Evolutionary conservation across 768 basidiomycete genomes (phyloP), one percentile per base, ranked within the genome.

Genomic region (Dentipellis sp.): DNA sequence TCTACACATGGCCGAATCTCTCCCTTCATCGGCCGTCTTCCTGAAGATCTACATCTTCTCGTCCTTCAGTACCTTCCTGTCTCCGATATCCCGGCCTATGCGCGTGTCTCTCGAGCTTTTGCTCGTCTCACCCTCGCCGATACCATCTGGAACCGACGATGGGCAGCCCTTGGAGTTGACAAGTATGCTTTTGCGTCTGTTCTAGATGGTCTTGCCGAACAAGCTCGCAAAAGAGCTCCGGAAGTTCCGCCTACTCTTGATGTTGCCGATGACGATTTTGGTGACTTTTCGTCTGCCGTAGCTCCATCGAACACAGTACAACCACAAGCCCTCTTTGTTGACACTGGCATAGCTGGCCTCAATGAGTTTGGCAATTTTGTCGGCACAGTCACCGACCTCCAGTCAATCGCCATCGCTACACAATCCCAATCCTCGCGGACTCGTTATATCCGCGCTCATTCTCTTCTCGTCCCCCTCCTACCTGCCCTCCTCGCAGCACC

Each of bases 211-310:
- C 73, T 90, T 23, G 84, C 90, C 68, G 64, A 68, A 10, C 72
- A 70, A 23, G 74, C 75, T 16, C 73, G 73, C 59, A 67, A 64
- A 34, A 64, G 68, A 2, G 70, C 64, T 6, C 66, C 70, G 12
- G 71, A 75, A 14, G 78, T 76, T 10, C 83, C 86, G 16, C 80
- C 88, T 1, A 82, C 80, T 1, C 78, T 86, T 29, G 72, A 78
- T 53, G 81, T 82, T 39, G 68, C 73, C 42, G 87, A 91, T 58
- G 91, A 94, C 62, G 91, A 92, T 22, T 95, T 95, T 70, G 94
- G 92, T 3, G 92, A 94, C 65, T 91, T 93, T 66, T 79, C 86
- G 76, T 78, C 65, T 37, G 42, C 52, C 56, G 40, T 56, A 22
- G 64, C 3, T 6, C 6, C 29, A 6, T 29, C 29, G 29, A 29